Percentiles rank a stretch among this genome's conserved stretches.
Evolutionary conservation across 805 yeast genomes (phyloP).

Genomic region (Candida pseudoglaebosa): DNA sequence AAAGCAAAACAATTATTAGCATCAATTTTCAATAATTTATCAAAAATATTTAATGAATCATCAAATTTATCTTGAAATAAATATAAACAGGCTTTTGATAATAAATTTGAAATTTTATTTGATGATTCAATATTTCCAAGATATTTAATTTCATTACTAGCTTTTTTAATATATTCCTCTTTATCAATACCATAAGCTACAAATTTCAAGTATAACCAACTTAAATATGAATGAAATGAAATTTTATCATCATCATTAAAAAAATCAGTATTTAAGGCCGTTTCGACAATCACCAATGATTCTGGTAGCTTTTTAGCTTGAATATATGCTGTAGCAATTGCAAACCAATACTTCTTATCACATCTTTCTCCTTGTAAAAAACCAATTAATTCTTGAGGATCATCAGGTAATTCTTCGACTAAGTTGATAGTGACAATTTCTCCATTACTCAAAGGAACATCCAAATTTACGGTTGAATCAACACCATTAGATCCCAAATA

Average conservation of each 20-base stretch:
- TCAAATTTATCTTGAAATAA: constrained; percentile 61
- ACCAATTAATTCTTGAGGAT: constrained; percentile 76
- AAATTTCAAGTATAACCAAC: constrained; percentile 65
- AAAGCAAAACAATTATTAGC: constrained; percentile 70
- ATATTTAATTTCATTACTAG: constrained; percentile 19
- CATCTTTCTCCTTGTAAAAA: constrained; percentile 80
- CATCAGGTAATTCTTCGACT: constrained; percentile 81
- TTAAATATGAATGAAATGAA: constrained; percentile 56
- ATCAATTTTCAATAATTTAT: constrained; percentile 51
- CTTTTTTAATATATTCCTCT: constrained; percentile 20
- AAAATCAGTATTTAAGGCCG: constrained; percentile 47
- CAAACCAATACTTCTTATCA: constrained; percentile 74
- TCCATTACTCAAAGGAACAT: constrained; percentile 70
- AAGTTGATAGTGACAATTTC: constrained; percentile 85
- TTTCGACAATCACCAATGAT: constrained; percentile 58
- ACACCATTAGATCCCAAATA: constrained; percentile 30
- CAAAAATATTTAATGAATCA: constrained; percentile 67
- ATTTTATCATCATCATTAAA: constrained; percentile 41
- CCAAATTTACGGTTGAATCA: constrained; percentile 34
- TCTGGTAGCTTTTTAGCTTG: constrained; percentile 54
- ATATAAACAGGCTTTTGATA: constrained; percentile 66
- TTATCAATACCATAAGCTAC: constrained; percentile 25
- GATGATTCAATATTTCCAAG: constrained; percentile 11
- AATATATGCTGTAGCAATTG: constrained; percentile 78
- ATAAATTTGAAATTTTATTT: constrained; percentile 22